Conservation (phyloP, 129 eudicot genomes). For the Glebionis coronaria region DNA sequence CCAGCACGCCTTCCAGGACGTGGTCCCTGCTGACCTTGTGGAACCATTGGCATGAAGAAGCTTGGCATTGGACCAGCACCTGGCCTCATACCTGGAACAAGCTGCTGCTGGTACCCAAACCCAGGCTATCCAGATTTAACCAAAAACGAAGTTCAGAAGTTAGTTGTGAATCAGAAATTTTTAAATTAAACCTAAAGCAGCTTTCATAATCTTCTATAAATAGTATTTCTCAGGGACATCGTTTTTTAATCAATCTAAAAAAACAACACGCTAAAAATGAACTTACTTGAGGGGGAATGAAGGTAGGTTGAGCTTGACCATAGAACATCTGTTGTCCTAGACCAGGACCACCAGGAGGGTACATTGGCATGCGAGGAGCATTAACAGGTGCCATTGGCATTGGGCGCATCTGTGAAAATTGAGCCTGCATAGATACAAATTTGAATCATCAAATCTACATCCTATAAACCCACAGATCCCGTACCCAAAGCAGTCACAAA, state of each 20-base stretch:
- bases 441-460: not conserved
- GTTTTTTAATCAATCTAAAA: too few species aligned
- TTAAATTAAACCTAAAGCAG: not conserved
- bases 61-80: conserved; percentile 77
- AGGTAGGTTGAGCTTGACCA: conserved; percentile 87
- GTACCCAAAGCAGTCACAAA: not conserved
- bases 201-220: not conserved
- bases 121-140: conserved; percentile 51
- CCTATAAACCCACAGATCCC: not conserved
- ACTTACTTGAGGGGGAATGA: conserved; percentile 84
- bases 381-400: conserved; percentile 69
- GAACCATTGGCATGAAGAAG: conserved; percentile 74
- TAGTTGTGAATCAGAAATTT: not conserved
- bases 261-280: not conserved
- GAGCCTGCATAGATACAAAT: conserved; percentile 52
- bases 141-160: not conserved
- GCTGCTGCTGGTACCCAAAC: conserved; percentile 95
- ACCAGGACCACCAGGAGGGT: conserved; percentile 91
- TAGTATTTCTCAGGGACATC: too few species aligned
- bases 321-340: conserved; percentile 84
- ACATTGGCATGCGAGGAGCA: conserved; percentile 92
- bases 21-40: conserved; percentile 79
- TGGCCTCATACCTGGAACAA: conserved; percentile 84
- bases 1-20: conserved; percentile 78
- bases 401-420: conserved; percentile 87